Base-by-base conservation (phyloP, 805 yeast species). In the Metschnikowia dekortorum region DNA sequence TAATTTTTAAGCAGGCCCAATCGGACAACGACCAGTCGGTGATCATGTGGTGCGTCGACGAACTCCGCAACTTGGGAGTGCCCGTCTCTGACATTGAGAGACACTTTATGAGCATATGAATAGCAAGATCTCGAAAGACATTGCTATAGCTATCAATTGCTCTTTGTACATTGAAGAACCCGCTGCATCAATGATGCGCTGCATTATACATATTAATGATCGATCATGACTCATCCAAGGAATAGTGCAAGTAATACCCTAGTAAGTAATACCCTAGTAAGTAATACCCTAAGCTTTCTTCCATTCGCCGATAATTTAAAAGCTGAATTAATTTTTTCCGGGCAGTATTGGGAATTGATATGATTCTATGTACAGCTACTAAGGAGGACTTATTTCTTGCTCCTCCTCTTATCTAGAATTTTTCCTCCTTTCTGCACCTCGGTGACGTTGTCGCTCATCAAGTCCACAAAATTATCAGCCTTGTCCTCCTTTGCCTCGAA, bases 401-500 rank as follows among this genome's bases (percentile, higher is more conserved):
- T 43, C 13, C 44, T 75, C 68, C 75, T 77, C 66, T 74, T 78
- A 43, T 70, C 73, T 36, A 66, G 73, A 52, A 81, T 65, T 52
- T 73, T 71, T 59, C 85, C 85, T 54, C 85, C 85, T 58, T 75
- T 68, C 59, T 73, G 80, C 39, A 81, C 82, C 56, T 79, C 81
- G 53, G 73, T 70, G 28, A 68, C 83, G 53, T 78, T 78, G 54
- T 77, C 76, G 6, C 85, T 85, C 70, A 86, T 66, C 56, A 86
- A 69, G 45, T 79, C 84, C 49, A 84, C 64, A 62, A 82, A 82
- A 48, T 76, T 83, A 56, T 81, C 82, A 31, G 53, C 51, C 42
- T 56, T 56, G 8, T 48, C 57, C 13, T 59, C 51, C 29, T 64
- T 67, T 5, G 56, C 53, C 13, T 64, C 72, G 37, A 73, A 69